phyloP scores from a whole-genome alignment of 2,329 filamentous ascomycete species.

The Chaetomiaceae sp. region DNA sequence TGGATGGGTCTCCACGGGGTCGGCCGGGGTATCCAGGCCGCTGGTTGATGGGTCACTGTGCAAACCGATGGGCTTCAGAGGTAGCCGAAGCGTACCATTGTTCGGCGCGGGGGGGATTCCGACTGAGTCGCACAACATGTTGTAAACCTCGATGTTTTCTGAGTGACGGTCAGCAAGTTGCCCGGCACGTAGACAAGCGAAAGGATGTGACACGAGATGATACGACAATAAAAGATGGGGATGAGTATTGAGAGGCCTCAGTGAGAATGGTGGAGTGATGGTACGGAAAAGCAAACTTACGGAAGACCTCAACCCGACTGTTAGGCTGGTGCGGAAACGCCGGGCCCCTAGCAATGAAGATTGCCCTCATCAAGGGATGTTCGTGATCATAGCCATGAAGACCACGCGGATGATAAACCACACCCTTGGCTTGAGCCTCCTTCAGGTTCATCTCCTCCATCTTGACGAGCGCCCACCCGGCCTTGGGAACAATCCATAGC shows the following conservation, averaged over 20 bases:
- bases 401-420: conserved; percentile 72
- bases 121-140: conserved; percentile 85
- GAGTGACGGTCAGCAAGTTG: conserved; percentile 22
- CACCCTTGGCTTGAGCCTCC: conserved; percentile 55
- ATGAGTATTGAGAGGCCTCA: background rate
- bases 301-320: conserved; percentile 72
- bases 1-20: conserved; percentile 39
- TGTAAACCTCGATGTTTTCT: conserved; percentile 96
- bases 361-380: conserved; percentile 90
- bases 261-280: background rate
- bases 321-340: conserved; percentile 84
- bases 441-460: conserved; percentile 71
- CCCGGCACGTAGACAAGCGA: background rate
- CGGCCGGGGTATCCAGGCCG: conserved; percentile 43
- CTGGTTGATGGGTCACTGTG: conserved; percentile 49
- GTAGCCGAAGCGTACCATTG: conserved; percentile 78
- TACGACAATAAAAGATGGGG: background rate
- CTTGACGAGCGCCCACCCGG: conserved; percentile 86
- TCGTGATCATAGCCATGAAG: conserved; percentile 94
- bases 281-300: conserved; percentile 47
- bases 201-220: background rate
- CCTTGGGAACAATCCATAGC: conserved; percentile 86
- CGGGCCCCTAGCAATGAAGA: conserved; percentile 87
- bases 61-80: conserved; percentile 56
- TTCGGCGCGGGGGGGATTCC: conserved; percentile 68